Evolutionary conservation across 495 filamentous ascomycete genomes (phyloP).

Genomic region (Talaromyces trachyspermus): DNA sequence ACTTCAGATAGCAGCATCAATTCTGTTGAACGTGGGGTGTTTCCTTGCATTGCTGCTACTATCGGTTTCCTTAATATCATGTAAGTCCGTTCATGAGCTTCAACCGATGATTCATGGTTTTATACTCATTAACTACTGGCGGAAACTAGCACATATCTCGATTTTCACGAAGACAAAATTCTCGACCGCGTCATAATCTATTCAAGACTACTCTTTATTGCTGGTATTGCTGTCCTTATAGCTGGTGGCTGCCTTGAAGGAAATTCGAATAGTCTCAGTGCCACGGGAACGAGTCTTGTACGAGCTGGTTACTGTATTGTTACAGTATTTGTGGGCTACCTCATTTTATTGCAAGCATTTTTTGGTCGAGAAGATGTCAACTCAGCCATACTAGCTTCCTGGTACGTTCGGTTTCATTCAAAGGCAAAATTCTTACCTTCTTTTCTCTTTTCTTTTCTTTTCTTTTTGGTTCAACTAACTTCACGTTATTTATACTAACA

Average conservation of each 20-base stretch:
- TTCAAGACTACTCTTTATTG: conserved; percentile 19
- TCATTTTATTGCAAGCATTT: conserved; percentile 17
- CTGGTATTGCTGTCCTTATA: conserved; percentile 17
- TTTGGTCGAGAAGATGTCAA: conserved; percentile 12
- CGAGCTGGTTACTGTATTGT: conserved; percentile 23
- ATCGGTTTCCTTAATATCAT: conserved; percentile 22
- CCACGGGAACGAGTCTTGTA: conserved; percentile 16
- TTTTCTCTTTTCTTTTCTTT: no score
- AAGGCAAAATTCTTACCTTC: background rate
- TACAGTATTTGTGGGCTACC: conserved; percentile 15
- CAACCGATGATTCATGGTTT: background rate
- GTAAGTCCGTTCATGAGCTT: conserved; percentile 8
- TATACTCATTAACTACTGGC: background rate
- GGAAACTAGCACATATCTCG: background rate
- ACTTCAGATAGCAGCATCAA: conserved; percentile 16
- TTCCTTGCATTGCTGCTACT: conserved; percentile 21
- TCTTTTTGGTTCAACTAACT: no score
- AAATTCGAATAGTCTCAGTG: conserved; percentile 12
- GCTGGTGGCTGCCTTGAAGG: conserved; percentile 19
- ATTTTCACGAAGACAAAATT: conserved; percentile 1
- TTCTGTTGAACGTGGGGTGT: conserved; percentile 21
- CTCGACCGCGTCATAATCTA: conserved; percentile 9
- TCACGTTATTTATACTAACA: no score
- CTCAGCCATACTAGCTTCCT: background rate
- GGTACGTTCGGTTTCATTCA: background rate